phyloP scores from a whole-genome alignment of 805 yeast genomes.

The Priceomyces carsonii region DNA sequence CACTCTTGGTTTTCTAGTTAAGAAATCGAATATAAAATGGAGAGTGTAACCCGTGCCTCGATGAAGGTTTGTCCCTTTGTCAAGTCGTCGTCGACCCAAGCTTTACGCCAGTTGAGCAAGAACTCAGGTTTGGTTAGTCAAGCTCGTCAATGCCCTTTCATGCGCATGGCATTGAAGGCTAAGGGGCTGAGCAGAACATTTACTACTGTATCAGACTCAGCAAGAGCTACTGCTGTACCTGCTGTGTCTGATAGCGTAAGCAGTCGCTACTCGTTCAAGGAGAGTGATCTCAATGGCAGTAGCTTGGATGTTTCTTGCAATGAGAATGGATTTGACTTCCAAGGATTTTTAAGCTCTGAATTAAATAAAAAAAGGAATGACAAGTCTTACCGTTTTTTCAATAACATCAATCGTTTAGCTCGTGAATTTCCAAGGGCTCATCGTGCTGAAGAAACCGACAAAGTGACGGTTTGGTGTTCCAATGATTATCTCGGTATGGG shows the following conservation, averaged over 20 bases:
- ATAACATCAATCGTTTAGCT: slow-evolving; percentile 95
- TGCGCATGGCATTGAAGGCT: slow-evolving; percentile 72
- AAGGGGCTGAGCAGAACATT: slow-evolving; percentile 41
- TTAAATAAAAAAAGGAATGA: slow-evolving; percentile 75
- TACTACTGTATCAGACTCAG: slow-evolving; percentile 48
- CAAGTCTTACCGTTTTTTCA: slow-evolving; percentile 93
- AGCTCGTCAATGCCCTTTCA: slow-evolving; percentile 86
- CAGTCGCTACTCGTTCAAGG: slow-evolving; percentile 33
- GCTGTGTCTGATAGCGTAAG: slow-evolving; percentile 24
- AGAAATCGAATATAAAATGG: slow-evolving; percentile 50
- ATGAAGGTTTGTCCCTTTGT: slow-evolving; percentile 84
- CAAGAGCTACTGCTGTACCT: slow-evolving; percentile 46
- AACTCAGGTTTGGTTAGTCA: slow-evolving; percentile 48
- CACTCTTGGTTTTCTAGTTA: no score
- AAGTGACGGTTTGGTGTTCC: slow-evolving; percentile 98
- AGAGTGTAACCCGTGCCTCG: slow-evolving; percentile 73
- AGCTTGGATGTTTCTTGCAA: slow-evolving; percentile 37
- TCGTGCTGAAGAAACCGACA: slow-evolving; percentile 67
- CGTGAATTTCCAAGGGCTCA: slow-evolving; percentile 93
- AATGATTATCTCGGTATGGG: slow-evolving; percentile 98
- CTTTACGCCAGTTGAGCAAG: slow-evolving; percentile 57
- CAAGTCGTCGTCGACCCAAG: slow-evolving; percentile 56
- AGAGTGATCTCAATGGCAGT: slow-evolving; percentile 22
- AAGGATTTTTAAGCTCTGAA: slow-evolving; percentile 66
- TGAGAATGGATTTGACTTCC: slow-evolving; percentile 66